A percentile compares a stretch with the other conserved stretches of the same genome.
Conservation (phyloP, 768 basidiomycete species). For the Tylopilus sp. region DNA sequence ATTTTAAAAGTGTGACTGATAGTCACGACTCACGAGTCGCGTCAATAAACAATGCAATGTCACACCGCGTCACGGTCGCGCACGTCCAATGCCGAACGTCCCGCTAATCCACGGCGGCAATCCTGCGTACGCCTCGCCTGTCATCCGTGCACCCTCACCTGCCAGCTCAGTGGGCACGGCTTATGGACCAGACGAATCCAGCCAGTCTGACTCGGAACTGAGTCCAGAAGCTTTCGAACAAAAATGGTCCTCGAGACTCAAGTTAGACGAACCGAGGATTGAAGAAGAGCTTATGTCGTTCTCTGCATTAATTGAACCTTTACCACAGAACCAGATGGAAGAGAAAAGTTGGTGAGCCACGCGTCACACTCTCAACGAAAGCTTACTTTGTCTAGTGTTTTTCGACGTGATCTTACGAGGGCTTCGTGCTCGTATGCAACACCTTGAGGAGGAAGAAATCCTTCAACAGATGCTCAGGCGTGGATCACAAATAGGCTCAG, state of each 20-base stretch:
- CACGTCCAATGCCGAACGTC: conserved; percentile 22
- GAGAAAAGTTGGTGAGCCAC: conserved; percentile 36
- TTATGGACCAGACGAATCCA: conserved; percentile 46
- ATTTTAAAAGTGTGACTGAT: conserved; percentile 32
- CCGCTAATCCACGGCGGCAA: conserved; percentile 32
- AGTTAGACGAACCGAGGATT: conserved; percentile 33
- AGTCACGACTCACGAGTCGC: conserved; percentile 25
- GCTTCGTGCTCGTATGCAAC: conserved; percentile 35
- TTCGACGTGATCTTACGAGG: conserved; percentile 37
- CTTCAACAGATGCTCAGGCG: conserved; percentile 39
- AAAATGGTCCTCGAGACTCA: conserved; percentile 34
- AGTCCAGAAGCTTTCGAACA: conserved; percentile 35
- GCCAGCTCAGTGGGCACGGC: conserved; percentile 45
- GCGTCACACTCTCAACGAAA: background rate
- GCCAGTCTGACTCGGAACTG: conserved; percentile 37
- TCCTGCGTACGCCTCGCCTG: conserved; percentile 42
- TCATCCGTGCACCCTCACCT: conserved; percentile 45
- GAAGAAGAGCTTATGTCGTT: conserved; percentile 36
- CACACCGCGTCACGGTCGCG: conserved; percentile 28
- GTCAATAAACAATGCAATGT: conserved; percentile 31
- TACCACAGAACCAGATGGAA: conserved; percentile 31
- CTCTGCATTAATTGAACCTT: conserved; percentile 32
- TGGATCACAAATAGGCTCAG: conserved; percentile 34
- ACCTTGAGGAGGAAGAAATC: conserved; percentile 43
- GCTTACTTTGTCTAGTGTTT: conserved; percentile 28